These are phyloP conservation scores for Cryptosporidium felis DNA, from an alignment of 169 alveolate species.

Conservation along the genomic window DNA sequence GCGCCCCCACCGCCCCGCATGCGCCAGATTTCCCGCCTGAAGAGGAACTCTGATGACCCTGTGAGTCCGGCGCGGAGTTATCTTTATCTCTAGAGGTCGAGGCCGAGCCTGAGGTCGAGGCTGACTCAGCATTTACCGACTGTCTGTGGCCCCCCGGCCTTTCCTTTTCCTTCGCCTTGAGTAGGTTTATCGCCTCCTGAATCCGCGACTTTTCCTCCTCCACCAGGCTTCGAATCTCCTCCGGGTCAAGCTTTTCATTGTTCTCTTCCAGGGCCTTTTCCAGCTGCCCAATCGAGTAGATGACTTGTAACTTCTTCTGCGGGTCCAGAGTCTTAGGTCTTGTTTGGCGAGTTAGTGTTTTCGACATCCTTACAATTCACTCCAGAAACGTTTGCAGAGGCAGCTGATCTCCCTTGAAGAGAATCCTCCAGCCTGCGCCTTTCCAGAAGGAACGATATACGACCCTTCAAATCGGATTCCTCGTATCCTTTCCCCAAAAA, in stretches of 20 bases:
- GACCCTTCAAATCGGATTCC: no score
- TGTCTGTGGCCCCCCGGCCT: not conserved
- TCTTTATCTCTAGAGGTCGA: not conserved
- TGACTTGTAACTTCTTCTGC: constrained; percentile 41
- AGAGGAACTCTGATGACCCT: not conserved
- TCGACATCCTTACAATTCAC: constrained; percentile 10
- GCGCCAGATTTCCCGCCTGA: not conserved
- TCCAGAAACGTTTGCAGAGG: no score
- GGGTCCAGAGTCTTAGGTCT: constrained; percentile 57
- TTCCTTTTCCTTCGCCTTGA: constrained; percentile 30
- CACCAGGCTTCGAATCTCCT: constrained; percentile 9
- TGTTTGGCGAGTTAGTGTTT: constrained; percentile 38
- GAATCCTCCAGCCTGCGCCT: not conserved
- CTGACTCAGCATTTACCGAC: not conserved
- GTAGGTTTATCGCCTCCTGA: constrained; percentile 11
- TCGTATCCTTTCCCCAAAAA: no score
- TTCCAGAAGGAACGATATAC: not conserved
- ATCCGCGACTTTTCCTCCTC: constrained; percentile 18
- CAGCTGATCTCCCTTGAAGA: not conserved
- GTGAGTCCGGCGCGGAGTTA: not conserved
- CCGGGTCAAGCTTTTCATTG: constrained; percentile 47
- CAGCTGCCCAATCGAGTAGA: constrained; percentile 31
- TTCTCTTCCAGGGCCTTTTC: constrained; percentile 35
- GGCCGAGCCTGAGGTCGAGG: not conserved
- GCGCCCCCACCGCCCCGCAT: not conserved